These are phyloP conservation scores for Kuraishia piskuri DNA, from an alignment of 805 yeast genomes.

Conservation along the genomic window DNA sequence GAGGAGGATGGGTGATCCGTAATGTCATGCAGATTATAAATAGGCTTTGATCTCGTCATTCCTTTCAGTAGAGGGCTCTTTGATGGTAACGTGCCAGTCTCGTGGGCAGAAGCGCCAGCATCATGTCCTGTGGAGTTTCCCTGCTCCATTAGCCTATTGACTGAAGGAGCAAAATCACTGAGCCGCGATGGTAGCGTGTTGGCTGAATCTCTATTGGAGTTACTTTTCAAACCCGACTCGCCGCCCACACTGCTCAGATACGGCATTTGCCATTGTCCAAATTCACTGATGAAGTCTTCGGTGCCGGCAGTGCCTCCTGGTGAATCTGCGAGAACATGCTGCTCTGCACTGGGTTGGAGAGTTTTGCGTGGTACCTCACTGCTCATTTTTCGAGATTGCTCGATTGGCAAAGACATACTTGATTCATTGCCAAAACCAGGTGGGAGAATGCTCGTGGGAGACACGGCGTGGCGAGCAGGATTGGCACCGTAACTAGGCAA, in stretches of 20 bases:
- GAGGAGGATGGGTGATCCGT: background rate
- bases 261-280: background rate
- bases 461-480: background rate
- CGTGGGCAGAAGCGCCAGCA: background rate
- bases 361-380: background rate
- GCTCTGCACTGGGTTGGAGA: background rate
- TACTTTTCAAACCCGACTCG: background rate
- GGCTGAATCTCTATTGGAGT: slow-evolving; percentile 1
- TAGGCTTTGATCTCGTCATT: background rate
- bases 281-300: background rate
- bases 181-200: slow-evolving; percentile 1
- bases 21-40: background rate
- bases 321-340: background rate
- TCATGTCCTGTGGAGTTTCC: background rate
- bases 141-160: background rate
- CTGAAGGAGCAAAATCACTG: slow-evolving; percentile 1
- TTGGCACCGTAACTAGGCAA: background rate
- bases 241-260: background rate
- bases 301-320: background rate
- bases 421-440: background rate
- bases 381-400: background rate
- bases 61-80: background rate
- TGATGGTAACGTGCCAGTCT: background rate
- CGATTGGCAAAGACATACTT: background rate
- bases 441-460: background rate